Evolutionary conservation across 1,139 yeast species (phyloP).

Genomic region (Blastobotrys illinoisensis): DNA sequence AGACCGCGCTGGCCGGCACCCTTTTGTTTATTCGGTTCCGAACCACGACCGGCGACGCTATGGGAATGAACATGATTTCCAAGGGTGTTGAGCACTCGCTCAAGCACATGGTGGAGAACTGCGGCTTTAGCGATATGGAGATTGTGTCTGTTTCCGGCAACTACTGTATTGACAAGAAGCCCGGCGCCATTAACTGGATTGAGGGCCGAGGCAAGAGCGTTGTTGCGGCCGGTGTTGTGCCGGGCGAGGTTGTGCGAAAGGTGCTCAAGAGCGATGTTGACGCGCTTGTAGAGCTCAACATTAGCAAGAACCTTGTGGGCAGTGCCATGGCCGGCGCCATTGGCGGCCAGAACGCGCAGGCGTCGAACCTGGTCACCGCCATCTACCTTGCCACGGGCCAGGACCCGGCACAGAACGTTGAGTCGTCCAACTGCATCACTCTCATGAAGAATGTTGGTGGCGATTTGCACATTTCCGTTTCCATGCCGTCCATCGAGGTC

Average conservation of each 20-base stretch:
- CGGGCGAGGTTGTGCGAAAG: slow-evolving; percentile 68
- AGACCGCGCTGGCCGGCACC: slow-evolving; percentile 95
- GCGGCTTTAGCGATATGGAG: slow-evolving; percentile 92
- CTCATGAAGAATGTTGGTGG: slow-evolving; percentile 82
- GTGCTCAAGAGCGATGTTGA: slow-evolving; percentile 90
- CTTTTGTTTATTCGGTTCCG: slow-evolving; percentile 82
- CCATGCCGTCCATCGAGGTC: slow-evolving; percentile 98
- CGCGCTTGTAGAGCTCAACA: slow-evolving; percentile 84
- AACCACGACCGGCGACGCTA: slow-evolving; percentile 98
- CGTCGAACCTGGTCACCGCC: slow-evolving; percentile 93
- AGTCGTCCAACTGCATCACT: slow-evolving; percentile 94
- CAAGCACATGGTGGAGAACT: slow-evolving; percentile 76
- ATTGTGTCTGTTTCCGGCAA: slow-evolving; percentile 93
- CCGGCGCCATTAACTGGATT: slow-evolving; percentile 98
- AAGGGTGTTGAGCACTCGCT: slow-evolving; percentile 92
- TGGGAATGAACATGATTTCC: slow-evolving; percentile 99
- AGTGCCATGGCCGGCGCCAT: slow-evolving; percentile 98
- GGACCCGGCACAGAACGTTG: slow-evolving; percentile 98
- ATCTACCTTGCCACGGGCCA: slow-evolving; percentile 93
- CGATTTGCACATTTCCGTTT: slow-evolving; percentile 82
- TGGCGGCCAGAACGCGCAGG: slow-evolving; percentile 98
- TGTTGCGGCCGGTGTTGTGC: slow-evolving; percentile 94
- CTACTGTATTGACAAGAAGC: slow-evolving; percentile 94
- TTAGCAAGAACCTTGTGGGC: slow-evolving; percentile 85
- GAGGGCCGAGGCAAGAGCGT: slow-evolving; percentile 98